A percentile compares a stretch with the other conserved stretches of the same genome.
phyloP scores from a whole-genome alignment of 371 early-diverging fungal species.

The Umbelopsis sp. region DNA sequence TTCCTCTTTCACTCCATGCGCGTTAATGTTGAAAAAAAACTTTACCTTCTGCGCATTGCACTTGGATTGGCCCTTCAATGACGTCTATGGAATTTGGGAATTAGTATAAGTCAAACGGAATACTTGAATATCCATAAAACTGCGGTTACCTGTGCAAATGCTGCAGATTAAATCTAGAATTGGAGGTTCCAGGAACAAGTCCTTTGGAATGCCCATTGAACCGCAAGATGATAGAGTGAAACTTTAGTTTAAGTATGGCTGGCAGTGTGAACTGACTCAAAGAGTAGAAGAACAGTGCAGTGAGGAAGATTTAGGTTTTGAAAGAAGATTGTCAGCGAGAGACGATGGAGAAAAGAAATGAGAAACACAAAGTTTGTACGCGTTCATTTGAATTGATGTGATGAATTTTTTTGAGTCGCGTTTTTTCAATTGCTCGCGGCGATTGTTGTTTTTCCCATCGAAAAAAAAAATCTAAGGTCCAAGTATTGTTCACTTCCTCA shows the following conservation, averaged over 20 bases:
- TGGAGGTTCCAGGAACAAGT: constrained; percentile 42
- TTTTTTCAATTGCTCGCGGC: background rate
- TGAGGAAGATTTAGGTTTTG: background rate
- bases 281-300: background rate
- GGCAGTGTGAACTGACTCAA: background rate
- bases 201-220: constrained; percentile 25
- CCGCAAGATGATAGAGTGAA: background rate
- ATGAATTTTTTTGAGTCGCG: constrained; percentile 1
- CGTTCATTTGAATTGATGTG: background rate
- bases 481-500: no score
- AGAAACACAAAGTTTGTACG: background rate
- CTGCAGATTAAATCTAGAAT: constrained; percentile 51
- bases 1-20: background rate
- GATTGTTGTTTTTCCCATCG: background rate
- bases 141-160: constrained; percentile 40
- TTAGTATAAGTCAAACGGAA: background rate
- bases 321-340: background rate
- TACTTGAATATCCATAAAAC: background rate
- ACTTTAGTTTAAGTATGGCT: background rate
- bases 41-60: constrained; percentile 57
- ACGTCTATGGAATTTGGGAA: constrained; percentile 30
- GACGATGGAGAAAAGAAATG: background rate
- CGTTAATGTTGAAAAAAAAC: background rate
- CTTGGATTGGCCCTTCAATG: constrained; percentile 55
- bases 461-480: background rate